Conservation (phyloP, 129 eudicot species). For the Scalesia atractyloides region DNA sequence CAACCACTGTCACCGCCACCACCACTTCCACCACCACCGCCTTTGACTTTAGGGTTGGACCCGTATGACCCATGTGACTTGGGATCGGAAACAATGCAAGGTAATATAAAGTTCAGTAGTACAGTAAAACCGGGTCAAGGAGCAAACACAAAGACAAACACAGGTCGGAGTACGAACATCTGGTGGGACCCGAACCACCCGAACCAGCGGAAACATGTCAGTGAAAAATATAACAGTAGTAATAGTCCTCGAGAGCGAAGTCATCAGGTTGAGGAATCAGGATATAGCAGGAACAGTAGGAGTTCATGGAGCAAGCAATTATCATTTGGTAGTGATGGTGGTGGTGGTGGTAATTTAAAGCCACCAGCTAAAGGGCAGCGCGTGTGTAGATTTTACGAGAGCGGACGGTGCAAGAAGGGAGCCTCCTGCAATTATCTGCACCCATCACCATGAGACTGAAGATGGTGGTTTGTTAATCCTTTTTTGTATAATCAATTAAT, state of each 20-base stretch:
- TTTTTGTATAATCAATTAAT: conserved; percentile 43
- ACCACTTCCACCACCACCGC: conserved; percentile 23
- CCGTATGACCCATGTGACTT: conserved; percentile 33
- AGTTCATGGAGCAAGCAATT: conserved; percentile 50
- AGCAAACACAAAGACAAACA: conserved; percentile 23
- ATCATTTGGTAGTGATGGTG: conserved; percentile 32
- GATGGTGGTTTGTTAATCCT: conserved; percentile 28
- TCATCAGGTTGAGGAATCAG: conserved; percentile 51
- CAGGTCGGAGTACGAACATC: conserved; percentile 35
- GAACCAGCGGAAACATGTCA: conserved; percentile 34
- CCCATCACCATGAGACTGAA: conserved; percentile 49
- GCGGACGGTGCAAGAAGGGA: conserved; percentile 83
- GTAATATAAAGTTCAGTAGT: conserved; percentile 28
- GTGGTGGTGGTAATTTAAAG: conserved; percentile 41
- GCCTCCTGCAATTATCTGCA: conserved; percentile 81
- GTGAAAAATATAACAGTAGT: conserved; percentile 37
- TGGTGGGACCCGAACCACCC: conserved; percentile 39
- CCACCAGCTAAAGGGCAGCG: conserved; percentile 62
- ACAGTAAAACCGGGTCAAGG: conserved; percentile 48
- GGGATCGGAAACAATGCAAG: conserved; percentile 32
- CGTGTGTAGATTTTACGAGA: conserved; percentile 72
- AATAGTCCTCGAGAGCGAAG: conserved; percentile 35
- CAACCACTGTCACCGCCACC: conserved; percentile 21
- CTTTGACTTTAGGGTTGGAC: conserved; percentile 39
- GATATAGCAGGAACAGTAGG: conserved; percentile 56